Base-by-base conservation (phyloP, 805 yeast genomes). In the Starmera amethionina region DNA sequence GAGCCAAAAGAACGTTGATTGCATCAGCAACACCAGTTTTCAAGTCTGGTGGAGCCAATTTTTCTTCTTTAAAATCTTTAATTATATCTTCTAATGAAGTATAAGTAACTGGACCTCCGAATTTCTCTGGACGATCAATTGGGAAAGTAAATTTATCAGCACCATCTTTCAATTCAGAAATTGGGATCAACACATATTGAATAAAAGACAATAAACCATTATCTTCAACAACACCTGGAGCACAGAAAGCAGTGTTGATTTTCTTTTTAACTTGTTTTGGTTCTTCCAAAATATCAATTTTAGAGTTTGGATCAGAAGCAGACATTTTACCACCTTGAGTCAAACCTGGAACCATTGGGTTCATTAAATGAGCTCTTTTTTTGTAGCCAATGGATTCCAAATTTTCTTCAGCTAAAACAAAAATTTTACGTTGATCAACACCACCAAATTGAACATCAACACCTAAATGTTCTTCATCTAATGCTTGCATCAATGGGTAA, bases 321-420 rank as follows among this genome's bases (percentile, higher is more conserved):
- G 96, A 86, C 99, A 93, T 93, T 62, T 93, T 93, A 55, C 94
- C 98, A 53, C 97, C 97, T 65, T 89, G 96, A 29, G 82, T 79
- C 53, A 93, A 75, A 40, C 98, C 97, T 38, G 98, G 98, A 36
- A 94, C 96, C 97, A 93, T 90, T 41, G 88, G 90, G 68, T 93
- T 93, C 99, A 93, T 93, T 59, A 93, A 72, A 67, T 93, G 99
- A 28, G 95, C 98, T 62, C 99, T 82, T 73, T 93, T 93, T 67
- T 84, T 86, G 80, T 90, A 93, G 34, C 97, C 97, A 42, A 93
- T 55, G 38, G 77, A 58, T 34, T 80, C 89, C 59, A 93, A 75
- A 65, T 84, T 82, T 67, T 93, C 98, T 64, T 93, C 98, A 8
- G 98, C 97, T 40, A 93, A 72, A 25, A 88, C 97, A 52, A 93